These are phyloP conservation scores for Alternaria postmessia DNA, from an alignment of 2,329 filamentous ascomycete species.

Conservation along the genomic window DNA sequence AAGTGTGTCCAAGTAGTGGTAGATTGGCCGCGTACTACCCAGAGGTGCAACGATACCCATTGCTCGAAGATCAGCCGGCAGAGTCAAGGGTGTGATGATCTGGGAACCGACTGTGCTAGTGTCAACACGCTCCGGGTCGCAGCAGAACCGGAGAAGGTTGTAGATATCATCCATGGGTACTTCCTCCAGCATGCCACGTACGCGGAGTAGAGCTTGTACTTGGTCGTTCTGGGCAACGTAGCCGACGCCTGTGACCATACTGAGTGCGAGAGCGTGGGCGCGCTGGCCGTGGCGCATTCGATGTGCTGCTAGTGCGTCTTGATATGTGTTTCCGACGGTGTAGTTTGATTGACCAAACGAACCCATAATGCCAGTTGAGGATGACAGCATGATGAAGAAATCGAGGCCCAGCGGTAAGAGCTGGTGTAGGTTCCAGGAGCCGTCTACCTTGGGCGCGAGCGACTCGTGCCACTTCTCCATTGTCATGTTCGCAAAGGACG, in stretches of 20 bases:
- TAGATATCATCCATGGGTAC: slow-evolving; percentile 29
- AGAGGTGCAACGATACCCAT: slow-evolving; percentile 26
- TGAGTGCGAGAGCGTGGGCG: slow-evolving; percentile 29
- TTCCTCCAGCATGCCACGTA: slow-evolving; percentile 20
- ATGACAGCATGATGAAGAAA: slow-evolving; percentile 39
- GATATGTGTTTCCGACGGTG: slow-evolving; percentile 34
- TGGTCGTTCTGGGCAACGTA: slow-evolving; percentile 25
- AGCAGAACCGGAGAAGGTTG: slow-evolving; percentile 27
- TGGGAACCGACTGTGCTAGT: slow-evolving; percentile 15
- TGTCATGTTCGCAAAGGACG: slow-evolving; percentile 32
- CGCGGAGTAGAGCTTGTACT: slow-evolving; percentile 16
- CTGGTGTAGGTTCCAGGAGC: slow-evolving; percentile 43
- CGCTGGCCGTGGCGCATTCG: slow-evolving; percentile 24
- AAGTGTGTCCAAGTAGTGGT: slow-evolving; percentile 16
- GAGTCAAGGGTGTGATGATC: slow-evolving; percentile 26
- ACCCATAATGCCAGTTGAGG: slow-evolving; percentile 31
- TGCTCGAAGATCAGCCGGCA: slow-evolving; percentile 25
- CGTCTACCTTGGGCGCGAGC: slow-evolving; percentile 41
- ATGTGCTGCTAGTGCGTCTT: slow-evolving; percentile 35
- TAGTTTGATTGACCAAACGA: slow-evolving; percentile 35
- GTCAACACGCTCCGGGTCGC: slow-evolving; percentile 19
- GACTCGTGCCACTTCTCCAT: slow-evolving; percentile 19
- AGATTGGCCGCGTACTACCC: slow-evolving; percentile 23
- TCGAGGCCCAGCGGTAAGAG: slow-evolving; percentile 24
- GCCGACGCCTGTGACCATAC: slow-evolving; percentile 24